phyloP scores from a whole-genome alignment of 2,329 filamentous ascomycete species.

The Fusarium siculi region DNA sequence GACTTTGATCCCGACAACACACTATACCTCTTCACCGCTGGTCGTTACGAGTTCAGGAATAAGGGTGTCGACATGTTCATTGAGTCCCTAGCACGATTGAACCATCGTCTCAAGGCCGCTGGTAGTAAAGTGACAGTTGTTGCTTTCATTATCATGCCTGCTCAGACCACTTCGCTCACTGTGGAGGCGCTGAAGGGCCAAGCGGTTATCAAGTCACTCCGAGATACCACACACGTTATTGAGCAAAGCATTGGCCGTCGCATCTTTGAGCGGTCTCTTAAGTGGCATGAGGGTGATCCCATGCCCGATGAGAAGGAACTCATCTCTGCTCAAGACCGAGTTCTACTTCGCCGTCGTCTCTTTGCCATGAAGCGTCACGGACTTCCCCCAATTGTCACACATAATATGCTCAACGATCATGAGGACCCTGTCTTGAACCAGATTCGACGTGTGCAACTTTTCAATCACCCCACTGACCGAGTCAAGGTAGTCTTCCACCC shows the following conservation, averaged over 20 bases:
- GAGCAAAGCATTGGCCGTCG: slow-evolving; percentile 92
- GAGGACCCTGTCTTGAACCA: slow-evolving; percentile 97
- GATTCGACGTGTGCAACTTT: slow-evolving; percentile 93
- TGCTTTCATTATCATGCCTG: slow-evolving; percentile 98
- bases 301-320: slow-evolving; percentile 97
- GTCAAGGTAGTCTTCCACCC: slow-evolving; percentile 99
- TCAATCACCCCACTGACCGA: slow-evolving; percentile 93
- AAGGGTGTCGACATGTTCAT: slow-evolving; percentile 99
- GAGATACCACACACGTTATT: slow-evolving; percentile 92
- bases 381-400: slow-evolving; percentile 94
- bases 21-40: slow-evolving; percentile 96
- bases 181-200: slow-evolving; percentile 97
- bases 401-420: slow-evolving; percentile 96
- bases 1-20: slow-evolving; percentile 98
- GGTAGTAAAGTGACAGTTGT: slow-evolving; percentile 95
- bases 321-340: slow-evolving; percentile 90
- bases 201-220: slow-evolving; percentile 94
- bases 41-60: slow-evolving; percentile 97
- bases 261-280: slow-evolving; percentile 92
- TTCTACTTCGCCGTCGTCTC: slow-evolving; percentile 87
- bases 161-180: slow-evolving; percentile 92
- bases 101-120: slow-evolving; percentile 86
- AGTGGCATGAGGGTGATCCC: slow-evolving; percentile 94
- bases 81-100: slow-evolving; percentile 91
- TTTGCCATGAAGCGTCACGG: slow-evolving; percentile 96